phyloP scores from a whole-genome alignment of 352 stramenopile species.

The Thalassiosira hispida region DNA sequence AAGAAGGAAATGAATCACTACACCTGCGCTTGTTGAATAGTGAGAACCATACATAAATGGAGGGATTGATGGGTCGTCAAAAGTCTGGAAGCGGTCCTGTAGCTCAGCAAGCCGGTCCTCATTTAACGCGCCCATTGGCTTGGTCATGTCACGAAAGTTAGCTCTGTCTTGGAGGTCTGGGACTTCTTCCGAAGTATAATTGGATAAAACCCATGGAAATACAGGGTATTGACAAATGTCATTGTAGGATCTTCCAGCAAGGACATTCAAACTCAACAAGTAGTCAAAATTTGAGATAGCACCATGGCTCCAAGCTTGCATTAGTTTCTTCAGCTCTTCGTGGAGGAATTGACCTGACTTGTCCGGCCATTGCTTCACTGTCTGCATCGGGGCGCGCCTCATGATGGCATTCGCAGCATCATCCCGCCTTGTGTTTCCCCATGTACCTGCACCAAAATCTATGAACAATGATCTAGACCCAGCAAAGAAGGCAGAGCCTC shows the following conservation, averaged over 20 bases:
- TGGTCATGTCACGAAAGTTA: conserved; percentile 95
- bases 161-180: conserved; percentile 90
- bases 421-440: conserved; percentile 79
- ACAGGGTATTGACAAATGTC: conserved; percentile 98
- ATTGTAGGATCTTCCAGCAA: conserved; percentile 96
- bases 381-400: conserved; percentile 79
- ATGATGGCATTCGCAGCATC: conserved; percentile 85
- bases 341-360: conserved; percentile 77
- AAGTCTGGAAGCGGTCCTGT: conserved; percentile 87
- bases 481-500: conserved; percentile 78
- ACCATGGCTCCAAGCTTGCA: conserved; percentile 81
- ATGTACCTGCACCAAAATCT: conserved; percentile 85
- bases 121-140: conserved; percentile 97
- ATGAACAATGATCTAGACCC: conserved; percentile 85
- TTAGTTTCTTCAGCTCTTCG: conserved; percentile 81
- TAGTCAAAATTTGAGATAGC: conserved; percentile 93
- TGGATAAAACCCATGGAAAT: conserved; percentile 96
- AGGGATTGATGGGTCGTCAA: conserved; percentile 88
- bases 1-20: conserved; percentile 97
- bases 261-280: conserved; percentile 94
- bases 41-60: conserved; percentile 92
- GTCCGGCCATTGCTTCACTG: conserved; percentile 86
- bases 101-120: conserved; percentile 85
- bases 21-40: conserved; percentile 95
- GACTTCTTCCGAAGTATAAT: conserved; percentile 93